Conservation (phyloP, 2,329 filamentous ascomycete species). For the Fusarium tjaetaba region DNA sequence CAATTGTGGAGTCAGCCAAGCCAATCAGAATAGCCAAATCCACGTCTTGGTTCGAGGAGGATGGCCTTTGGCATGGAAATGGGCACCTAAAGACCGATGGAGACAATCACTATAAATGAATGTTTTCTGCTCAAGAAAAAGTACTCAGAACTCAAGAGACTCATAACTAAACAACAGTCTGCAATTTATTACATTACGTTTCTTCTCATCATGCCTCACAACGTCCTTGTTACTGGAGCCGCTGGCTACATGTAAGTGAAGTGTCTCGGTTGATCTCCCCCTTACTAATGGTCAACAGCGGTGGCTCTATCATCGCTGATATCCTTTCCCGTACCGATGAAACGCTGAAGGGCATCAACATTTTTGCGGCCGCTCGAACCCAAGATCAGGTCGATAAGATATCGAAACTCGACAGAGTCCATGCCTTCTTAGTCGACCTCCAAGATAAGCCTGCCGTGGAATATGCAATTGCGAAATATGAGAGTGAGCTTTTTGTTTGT, state of each 20-base stretch:
- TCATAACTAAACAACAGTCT: neutral
- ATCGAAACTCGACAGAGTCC: constrained; percentile 43
- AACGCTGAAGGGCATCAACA: constrained; percentile 34
- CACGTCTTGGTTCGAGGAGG: no score
- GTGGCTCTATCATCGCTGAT: constrained; percentile 50
- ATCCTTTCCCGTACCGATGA: constrained; percentile 39
- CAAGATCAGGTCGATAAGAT: constrained; percentile 47
- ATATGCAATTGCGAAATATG: constrained; percentile 34
- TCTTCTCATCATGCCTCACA: constrained; percentile 28
- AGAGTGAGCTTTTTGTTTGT: constrained; percentile 33
- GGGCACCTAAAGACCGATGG: rapidly evolving
- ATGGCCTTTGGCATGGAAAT: neutral
- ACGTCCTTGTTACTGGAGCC: constrained; percentile 50
- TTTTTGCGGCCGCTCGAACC: constrained; percentile 49
- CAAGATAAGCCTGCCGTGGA: constrained; percentile 41
- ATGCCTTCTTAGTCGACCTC: constrained; percentile 47
- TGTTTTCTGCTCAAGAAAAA: neutral
- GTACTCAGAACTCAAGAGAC: rapidly evolving
- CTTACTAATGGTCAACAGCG: constrained; percentile 34
- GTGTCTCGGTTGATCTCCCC: neutral
- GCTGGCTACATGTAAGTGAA: constrained; percentile 47
- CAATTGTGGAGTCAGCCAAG: neutral
- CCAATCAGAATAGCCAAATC: neutral
- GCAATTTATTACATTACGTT: no score
- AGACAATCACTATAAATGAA: neutral